Percentiles rank a stretch among this genome's conserved stretches.
Conservation (phyloP, 805 yeast genomes). For the Spencermartinsiella europaea region DNA sequence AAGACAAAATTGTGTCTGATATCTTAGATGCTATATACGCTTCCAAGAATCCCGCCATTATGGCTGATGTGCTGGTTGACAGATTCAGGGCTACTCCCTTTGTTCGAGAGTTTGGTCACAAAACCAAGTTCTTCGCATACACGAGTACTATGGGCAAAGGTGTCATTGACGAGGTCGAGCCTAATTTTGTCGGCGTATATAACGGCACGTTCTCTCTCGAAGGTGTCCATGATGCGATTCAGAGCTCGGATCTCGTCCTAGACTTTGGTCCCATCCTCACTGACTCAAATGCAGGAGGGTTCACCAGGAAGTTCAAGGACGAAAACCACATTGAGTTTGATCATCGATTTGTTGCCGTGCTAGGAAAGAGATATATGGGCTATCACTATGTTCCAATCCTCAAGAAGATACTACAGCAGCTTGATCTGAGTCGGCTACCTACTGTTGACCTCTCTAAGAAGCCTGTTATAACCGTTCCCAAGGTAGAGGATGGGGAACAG, state of each 20-base stretch:
- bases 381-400: constrained; percentile 50
- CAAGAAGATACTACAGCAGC: constrained; percentile 34
- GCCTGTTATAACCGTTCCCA: constrained; percentile 29
- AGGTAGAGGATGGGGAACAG: constrained; percentile 15
- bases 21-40: constrained; percentile 49
- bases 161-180: constrained; percentile 61
- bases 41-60: constrained; percentile 54
- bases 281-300: constrained; percentile 68
- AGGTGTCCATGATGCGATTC: constrained; percentile 45
- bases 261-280: constrained; percentile 64
- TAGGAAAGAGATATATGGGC: constrained; percentile 36
- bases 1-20: constrained; percentile 36
- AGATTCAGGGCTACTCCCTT: constrained; percentile 48
- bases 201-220: constrained; percentile 53
- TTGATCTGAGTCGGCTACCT: constrained; percentile 32
- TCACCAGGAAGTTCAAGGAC: constrained; percentile 43
- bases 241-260: constrained; percentile 62
- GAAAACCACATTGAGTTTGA: constrained; percentile 46
- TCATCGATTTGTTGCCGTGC: constrained; percentile 49
- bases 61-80: constrained; percentile 67
- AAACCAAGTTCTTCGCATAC: constrained; percentile 50
- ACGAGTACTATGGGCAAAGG: constrained; percentile 69
- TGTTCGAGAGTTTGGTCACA: constrained; percentile 45
- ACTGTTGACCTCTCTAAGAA: constrained; percentile 22
- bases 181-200: constrained; percentile 65